Conservation (phyloP, 2,329 filamentous ascomycete genomes). For the Monilinia fructigena region DNA sequence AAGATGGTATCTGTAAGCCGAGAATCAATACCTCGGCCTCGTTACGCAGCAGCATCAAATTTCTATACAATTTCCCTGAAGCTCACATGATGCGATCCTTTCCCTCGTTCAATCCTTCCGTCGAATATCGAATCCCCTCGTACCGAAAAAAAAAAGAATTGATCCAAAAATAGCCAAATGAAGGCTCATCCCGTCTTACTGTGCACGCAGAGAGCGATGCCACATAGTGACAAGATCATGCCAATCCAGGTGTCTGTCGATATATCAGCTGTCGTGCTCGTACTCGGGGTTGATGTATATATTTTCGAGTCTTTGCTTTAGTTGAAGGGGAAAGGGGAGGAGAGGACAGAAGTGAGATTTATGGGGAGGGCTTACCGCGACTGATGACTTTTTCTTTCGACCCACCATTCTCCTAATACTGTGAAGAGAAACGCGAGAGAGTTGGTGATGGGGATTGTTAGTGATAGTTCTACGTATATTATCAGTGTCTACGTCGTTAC, state of each 20-base stretch:
- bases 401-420: conserved; percentile 91
- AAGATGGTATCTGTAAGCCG: neutral
- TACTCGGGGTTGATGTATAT: neutral
- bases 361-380: conserved; percentile 54
- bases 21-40: neutral
- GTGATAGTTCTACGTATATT: conserved; percentile 68
- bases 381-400: conserved; percentile 90
- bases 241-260: conserved; percentile 74
- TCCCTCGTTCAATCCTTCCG: neutral
- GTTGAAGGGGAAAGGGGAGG: neutral
- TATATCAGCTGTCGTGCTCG: conserved; percentile 2
- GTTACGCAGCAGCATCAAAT: neutral
- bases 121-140: conserved; percentile 7
- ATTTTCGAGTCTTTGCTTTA: neutral
- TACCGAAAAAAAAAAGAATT: neutral
- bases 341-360: too few species aligned
- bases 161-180: conserved; percentile 11
- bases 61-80: neutral
- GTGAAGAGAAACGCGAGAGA: conserved; percentile 95
- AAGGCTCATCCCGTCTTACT: conserved; percentile 47
- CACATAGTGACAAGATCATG: conserved; percentile 73
- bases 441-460: conserved; percentile 94
- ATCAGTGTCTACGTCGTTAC: neutral
- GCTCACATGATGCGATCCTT: neutral
- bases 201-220: conserved; percentile 81